Evolutionary conservation across 148 eudicot genomes (phyloP), one percentile per base, ranked within the genome.

Genomic region (Beta vulgaris): DNA sequence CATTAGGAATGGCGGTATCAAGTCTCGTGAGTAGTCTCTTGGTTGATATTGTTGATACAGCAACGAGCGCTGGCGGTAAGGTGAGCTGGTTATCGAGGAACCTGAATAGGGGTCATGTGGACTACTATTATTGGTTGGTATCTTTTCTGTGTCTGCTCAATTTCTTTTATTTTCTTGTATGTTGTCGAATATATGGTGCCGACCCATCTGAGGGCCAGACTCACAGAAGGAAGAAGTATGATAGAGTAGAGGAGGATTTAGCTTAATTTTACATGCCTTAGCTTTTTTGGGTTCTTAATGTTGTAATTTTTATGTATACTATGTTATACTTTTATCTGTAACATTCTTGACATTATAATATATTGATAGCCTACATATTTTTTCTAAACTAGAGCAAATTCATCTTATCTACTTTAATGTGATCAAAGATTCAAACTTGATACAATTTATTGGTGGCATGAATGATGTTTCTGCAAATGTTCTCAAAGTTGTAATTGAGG

Each of bases 1-100:
- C 82, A 14, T 63, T 79, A 54, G 86, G 87, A 36, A 60, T 81
- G 26, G 87, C 90, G 1, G 23, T 73, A 29, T 71, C 88, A 2
- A 84, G 81, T 57, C 73, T 79, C 29, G 60, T 79, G 16, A 63
- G 77, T 48, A 21, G 73, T 35, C 12, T 68, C 29, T 12, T 79
- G 73, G 37, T 79, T 68, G 68, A 73, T 26, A 19, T 74, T 31
- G 69, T 79, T 37, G 70, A 79, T 61, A 44, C 46, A 19, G 21
- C 74, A 8, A 25, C 74, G 0, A 36, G 63, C 36, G 7, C 63
- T 8, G 70, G 74, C 0, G 78, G 78, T 10, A 79, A 79, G 13
- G 43, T 34, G 18, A 79, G 82, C 29, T 79, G 78, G 78, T 51
- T 79, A 13, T 60, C 78, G 14, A 44, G 42, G 3, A 73, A 79